Evolutionary conservation across 768 basidiomycete genomes (phyloP), one percentile per base, ranked within the genome.

Genomic region (Glaciozyma martinii): DNA sequence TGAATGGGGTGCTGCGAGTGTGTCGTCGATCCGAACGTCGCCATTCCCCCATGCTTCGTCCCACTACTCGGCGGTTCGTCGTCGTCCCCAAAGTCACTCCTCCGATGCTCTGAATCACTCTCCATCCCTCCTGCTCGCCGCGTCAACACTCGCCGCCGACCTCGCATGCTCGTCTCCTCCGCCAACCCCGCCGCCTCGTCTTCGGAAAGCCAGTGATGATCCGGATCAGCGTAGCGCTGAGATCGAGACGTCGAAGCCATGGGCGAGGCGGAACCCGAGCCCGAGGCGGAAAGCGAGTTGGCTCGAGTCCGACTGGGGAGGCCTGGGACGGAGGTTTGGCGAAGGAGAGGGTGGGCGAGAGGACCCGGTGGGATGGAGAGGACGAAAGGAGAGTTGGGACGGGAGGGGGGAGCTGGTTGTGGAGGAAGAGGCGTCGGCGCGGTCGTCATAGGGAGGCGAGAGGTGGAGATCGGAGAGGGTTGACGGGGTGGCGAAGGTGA

Each of bases 171-270:
- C n/a, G 60, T 40, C 44, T 27, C n/a, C 42, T 15, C 3, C 19
- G 63, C 32, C 27, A 53, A 33, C n/a, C 56, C 56, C 4, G 23
- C 37, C 57, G 65, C 59, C 46, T 73, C 72, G 61, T 73, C 71
- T 46, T 73, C 72, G 0, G 69, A 71, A 19, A 71, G 50, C 71
- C 71, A 73, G 47, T 72, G 72, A n/a, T 68, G 55, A 25, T 71
- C 72, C 9, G 66, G 65, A 43, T 73, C 63, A 58, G 63, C 54
- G 42, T 68, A 61, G 33, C 61, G 37, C 37, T 40, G 37, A 13
- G 37, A 40, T 40, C 53, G 30, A 23, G 53, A 30, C 18, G 29
- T 8, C 29, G 53, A 54, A 27, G 53, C 30, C 8, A 30, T 32
- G 4, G 53, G 32, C 7, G 53, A 54, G 5, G 53, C 30, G 46